These are phyloP conservation scores for Apiotrichum domesticum DNA, from an alignment of 1,284 basidiomycete species.

Conservation along the genomic window DNA sequence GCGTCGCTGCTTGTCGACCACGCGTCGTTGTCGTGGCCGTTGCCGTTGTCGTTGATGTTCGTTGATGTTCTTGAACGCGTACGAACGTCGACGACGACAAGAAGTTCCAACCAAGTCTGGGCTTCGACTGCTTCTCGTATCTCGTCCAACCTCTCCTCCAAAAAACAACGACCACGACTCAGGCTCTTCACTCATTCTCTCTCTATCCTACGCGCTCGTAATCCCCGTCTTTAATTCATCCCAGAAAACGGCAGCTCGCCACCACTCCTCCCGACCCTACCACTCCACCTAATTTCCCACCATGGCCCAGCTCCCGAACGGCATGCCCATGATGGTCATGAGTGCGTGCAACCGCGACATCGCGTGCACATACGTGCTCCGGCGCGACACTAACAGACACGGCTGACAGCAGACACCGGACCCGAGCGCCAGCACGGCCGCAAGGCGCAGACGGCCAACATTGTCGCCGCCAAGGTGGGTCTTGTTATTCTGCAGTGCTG, in stretches of 20 bases:
- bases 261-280: too few relatives aligned
- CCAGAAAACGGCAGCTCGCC: background rate
- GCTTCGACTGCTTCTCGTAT: too few relatives aligned
- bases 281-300: background rate
- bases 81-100: too few relatives aligned
- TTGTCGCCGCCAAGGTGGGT: constrained; percentile 87
- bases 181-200: too few relatives aligned
- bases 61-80: constrained; percentile 3
- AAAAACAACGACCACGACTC: background rate
- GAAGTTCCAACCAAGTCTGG: background rate
- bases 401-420: constrained; percentile 63
- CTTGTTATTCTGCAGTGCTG: background rate
- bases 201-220: too few relatives aligned
- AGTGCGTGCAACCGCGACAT: constrained; percentile 37
- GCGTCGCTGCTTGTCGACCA: background rate
- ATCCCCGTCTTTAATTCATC: background rate
- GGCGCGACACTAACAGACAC: too few relatives aligned
- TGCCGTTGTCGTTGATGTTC: background rate
- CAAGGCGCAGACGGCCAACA: constrained; percentile 95
- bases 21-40: background rate
- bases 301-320: constrained; percentile 13
- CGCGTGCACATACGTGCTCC: too few relatives aligned
- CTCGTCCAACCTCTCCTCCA: too few relatives aligned
- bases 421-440: constrained; percentile 89
- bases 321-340: constrained; percentile 51